Percentiles rank a stretch among this genome's conserved stretches.
phyloP scores from a whole-genome alignment of 495 filamentous ascomycete genomes.

The Monascus purpureus region DNA sequence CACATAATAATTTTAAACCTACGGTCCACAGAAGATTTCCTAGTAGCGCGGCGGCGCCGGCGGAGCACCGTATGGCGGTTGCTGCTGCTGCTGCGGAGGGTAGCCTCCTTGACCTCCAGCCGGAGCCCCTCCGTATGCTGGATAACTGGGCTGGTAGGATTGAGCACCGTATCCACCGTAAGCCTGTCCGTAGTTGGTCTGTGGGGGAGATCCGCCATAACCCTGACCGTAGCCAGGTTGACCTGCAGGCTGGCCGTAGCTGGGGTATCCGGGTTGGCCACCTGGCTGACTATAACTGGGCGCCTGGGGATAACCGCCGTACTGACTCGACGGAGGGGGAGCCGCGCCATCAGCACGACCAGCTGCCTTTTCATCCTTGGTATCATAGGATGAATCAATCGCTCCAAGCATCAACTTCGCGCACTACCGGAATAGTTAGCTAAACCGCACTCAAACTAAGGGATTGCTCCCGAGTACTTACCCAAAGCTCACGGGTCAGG shows the following conservation, averaged over 20 bases:
- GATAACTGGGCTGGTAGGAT: neutral
- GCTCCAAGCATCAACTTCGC: constrained; percentile 59
- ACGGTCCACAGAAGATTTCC: too few relatives aligned
- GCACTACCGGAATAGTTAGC: constrained; percentile 21
- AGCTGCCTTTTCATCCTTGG: constrained; percentile 44
- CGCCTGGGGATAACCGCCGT: constrained; percentile 19
- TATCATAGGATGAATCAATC: constrained; percentile 51
- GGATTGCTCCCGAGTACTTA: constrained; percentile 9
- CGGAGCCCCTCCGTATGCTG: constrained; percentile 10
- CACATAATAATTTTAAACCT: too few relatives aligned
- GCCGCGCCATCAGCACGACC: constrained; percentile 9
- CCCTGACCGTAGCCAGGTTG: constrained; percentile 5
- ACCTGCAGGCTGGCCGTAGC: constrained; percentile 4
- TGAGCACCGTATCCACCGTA: constrained; percentile 5
- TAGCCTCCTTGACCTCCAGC: constrained; percentile 9
- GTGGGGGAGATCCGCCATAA: constrained; percentile 6
- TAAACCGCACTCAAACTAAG: neutral
- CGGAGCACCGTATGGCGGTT: constrained; percentile 15
- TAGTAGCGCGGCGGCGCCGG: constrained; percentile 20
- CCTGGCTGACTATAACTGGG: constrained; percentile 6
- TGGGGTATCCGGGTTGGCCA: neutral
- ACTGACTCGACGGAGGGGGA: constrained; percentile 14
- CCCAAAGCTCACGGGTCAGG: constrained; percentile 54
- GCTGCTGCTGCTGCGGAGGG: constrained; percentile 9
- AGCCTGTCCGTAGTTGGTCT: constrained; percentile 4